Percentiles rank a stretch among this genome's conserved stretches.
Evolutionary conservation across 2,329 filamentous ascomycete species (phyloP).

Genomic region (Penicillium palitans): DNA sequence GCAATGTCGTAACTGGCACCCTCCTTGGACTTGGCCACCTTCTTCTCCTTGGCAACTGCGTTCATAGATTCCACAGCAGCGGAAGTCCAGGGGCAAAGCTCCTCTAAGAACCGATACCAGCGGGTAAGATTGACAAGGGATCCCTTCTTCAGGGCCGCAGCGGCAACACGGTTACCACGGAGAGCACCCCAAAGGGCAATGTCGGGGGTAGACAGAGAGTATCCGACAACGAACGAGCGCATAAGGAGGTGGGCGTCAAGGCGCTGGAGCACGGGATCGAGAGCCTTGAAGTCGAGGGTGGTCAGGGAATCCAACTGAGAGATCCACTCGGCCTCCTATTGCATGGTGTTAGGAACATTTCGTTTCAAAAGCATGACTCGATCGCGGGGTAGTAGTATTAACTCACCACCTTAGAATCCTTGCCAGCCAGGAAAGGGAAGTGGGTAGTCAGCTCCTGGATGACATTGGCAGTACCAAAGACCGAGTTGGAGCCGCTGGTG

Average conservation of each 20-base stretch:
- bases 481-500: slow-evolving; percentile 29
- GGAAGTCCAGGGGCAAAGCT: slow-evolving; percentile 74
- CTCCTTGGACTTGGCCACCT: slow-evolving; percentile 68
- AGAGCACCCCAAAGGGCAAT: slow-evolving; percentile 80
- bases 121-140: slow-evolving; percentile 73
- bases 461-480: slow-evolving; percentile 33
- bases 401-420: slow-evolving; percentile 39
- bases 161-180: slow-evolving; percentile 79
- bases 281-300: slow-evolving; percentile 74
- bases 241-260: slow-evolving; percentile 87
- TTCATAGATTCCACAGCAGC: slow-evolving; percentile 69
- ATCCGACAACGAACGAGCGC: slow-evolving; percentile 81
- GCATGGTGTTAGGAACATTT: not conserved
- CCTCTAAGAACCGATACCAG: slow-evolving; percentile 86
- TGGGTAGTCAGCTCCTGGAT: slow-evolving; percentile 36
- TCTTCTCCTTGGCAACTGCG: slow-evolving; percentile 68
- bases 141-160: slow-evolving; percentile 77
- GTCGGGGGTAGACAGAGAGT: slow-evolving; percentile 74
- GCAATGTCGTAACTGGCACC: slow-evolving; percentile 88
- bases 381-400: slow-evolving; percentile 2
- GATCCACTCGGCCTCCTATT: slow-evolving; percentile 56
- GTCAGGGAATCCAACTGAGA: slow-evolving; percentile 54
- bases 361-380: not conserved
- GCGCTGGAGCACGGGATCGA: slow-evolving; percentile 71
- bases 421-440: slow-evolving; percentile 40